Base-by-base conservation (phyloP, 2,329 filamentous ascomycete species). In the Alternaria postmessia region DNA sequence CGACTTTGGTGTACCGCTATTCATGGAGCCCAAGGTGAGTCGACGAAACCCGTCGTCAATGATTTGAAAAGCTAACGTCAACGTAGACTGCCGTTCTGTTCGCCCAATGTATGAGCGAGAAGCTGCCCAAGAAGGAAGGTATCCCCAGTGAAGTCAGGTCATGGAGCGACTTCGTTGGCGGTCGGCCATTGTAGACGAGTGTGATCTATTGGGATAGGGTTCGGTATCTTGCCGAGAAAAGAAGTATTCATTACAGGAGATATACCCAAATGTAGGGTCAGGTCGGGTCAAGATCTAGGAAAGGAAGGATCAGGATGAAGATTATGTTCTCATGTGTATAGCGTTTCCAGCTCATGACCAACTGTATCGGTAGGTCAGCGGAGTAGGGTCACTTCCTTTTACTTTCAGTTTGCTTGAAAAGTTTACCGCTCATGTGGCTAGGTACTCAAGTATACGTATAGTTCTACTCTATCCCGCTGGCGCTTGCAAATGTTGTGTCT, bases 1-100 rank as follows among this genome's bases (percentile, higher is more conserved):
- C 57, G 95, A 99, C 82, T 99, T 99, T 79, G 94, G 94, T 71
- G 93, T 98, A 32, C 95, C 95, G 49, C 85, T 99, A 57, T 98
- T 99, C 81, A 97, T 97, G 94, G 94, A 98, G 84, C 93, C 94
- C 55, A 94, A 95, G 90, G 93, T 96, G 84, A 83, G 88, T 79
- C 67, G 57, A 51, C 16, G 32, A 30, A 6, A 36, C 12, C 16
- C 32, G n/a, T 16, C 22, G 4, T 52, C 9, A 7, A 12, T 34
- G 28, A 34, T 8, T 2, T 32, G 11, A 64, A 34, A 58, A 61
- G 55, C 70, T 75, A 69, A 75, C 46, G 6, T 44, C 9, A 14
- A 52, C 3, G 26, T 67, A 97, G 93, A 99, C 95, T 70, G 94
- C 95, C 62, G 89, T 95, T 67, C 91, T 98, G 72, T 98, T 98